Conservation (phyloP, 371 early-diverging fungal genomes). For the Mortierella sp. region DNA sequence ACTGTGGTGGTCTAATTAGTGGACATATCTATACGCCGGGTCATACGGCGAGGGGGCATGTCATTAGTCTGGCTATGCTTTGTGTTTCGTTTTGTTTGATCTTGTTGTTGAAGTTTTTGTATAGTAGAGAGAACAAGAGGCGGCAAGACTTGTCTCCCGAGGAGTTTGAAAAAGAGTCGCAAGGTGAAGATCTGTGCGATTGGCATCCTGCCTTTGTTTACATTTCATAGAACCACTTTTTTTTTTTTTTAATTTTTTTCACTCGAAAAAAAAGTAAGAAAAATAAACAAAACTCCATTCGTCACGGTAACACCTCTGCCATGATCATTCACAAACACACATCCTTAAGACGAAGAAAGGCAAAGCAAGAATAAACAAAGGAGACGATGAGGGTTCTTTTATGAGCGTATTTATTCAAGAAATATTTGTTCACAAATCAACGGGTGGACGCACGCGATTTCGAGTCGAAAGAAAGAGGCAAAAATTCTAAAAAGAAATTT, state of each 20-base stretch:
- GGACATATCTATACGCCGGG: conserved; percentile 59
- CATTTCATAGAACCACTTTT: conserved; percentile 5
- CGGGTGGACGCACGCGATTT: conserved; percentile 33
- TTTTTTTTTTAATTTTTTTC: background rate
- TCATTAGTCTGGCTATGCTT: background rate
- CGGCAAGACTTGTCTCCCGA: conserved; percentile 28
- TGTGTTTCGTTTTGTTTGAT: background rate
- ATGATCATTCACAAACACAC: background rate
- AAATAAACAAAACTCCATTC: background rate
- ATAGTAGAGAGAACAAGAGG: conserved; percentile 29
- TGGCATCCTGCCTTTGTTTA: conserved; percentile 18
- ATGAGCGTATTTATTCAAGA: conserved; percentile 28
- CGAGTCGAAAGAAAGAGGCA: conserved; percentile 20
- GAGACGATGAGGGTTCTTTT: background rate
- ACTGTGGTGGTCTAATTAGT: conserved; percentile 63
- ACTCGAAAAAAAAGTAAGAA: background rate
- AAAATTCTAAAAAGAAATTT: conserved; percentile 55
- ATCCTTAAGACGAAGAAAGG: background rate
- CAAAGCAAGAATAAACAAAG: background rate
- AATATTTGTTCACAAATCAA: conserved; percentile 43
- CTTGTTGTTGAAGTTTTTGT: conserved; percentile 22
- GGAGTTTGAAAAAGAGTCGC: conserved; percentile 21
- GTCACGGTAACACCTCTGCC: background rate
- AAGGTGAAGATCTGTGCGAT: conserved; percentile 24
- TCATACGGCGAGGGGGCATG: conserved; percentile 20